phyloP scores from a whole-genome alignment of 768 basidiomycete species.

The Leccinum variicolor region DNA sequence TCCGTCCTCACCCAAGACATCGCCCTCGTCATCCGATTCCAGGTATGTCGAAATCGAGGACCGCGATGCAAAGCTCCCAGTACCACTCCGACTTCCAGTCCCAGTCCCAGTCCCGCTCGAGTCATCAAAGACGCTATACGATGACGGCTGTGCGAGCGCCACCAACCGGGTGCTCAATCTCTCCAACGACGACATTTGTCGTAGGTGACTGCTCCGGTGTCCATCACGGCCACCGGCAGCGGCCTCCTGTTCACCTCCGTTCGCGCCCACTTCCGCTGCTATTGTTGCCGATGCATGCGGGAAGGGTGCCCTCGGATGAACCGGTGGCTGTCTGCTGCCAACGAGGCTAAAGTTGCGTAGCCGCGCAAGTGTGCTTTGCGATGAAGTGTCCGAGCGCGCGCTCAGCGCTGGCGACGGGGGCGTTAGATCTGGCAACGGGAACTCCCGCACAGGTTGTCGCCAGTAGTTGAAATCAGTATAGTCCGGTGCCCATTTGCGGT shows the following conservation, averaged over 20 bases:
- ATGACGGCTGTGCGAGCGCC: slow-evolving; percentile 44
- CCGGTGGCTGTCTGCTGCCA: slow-evolving; percentile 39
- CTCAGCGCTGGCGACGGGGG: slow-evolving; percentile 94
- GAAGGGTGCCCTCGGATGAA: slow-evolving; percentile 25
- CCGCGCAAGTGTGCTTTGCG: slow-evolving; percentile 67
- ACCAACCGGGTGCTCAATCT: slow-evolving; percentile 57
- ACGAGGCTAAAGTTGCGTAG: slow-evolving; percentile 77
- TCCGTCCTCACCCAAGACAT: slow-evolving; percentile 33
- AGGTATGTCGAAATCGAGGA: slow-evolving; percentile 49
- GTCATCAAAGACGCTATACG: slow-evolving; percentile 25
- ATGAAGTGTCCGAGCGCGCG: slow-evolving; percentile 86
- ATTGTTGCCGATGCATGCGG: slow-evolving; percentile 18
- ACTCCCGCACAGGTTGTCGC: slow-evolving; percentile 77
- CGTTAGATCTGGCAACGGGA: slow-evolving; percentile 70
- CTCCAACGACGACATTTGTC: slow-evolving; percentile 78
- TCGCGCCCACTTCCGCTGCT: not conserved
- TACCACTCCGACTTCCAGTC: slow-evolving; percentile 34
- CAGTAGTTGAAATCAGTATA: slow-evolving; percentile 98
- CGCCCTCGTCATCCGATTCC: slow-evolving; percentile 49
- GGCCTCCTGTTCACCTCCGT: not conserved
- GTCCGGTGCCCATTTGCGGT: slow-evolving; percentile 83
- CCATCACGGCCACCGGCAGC: not conserved
- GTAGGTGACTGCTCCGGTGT: slow-evolving; percentile 44
- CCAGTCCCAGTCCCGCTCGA: slow-evolving; percentile 4
- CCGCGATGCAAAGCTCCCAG: slow-evolving; percentile 53